Evolutionary conservation across 352 stramenopile genomes (phyloP).

Genomic region (Globisporangium iwayamae): DNA sequence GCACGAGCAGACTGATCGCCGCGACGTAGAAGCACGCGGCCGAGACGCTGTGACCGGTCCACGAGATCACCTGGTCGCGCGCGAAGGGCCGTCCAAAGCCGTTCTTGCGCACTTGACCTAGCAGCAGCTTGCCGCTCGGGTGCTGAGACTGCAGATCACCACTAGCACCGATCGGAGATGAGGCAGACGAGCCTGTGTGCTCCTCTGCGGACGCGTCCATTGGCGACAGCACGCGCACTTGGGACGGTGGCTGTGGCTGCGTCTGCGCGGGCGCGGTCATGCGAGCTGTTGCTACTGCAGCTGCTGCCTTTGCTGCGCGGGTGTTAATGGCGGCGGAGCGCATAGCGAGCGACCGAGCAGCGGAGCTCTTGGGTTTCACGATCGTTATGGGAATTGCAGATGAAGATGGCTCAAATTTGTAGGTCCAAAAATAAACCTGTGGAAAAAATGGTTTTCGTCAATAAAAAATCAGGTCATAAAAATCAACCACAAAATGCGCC

Average conservation of each 20-base stretch:
- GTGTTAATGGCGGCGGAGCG: neutral
- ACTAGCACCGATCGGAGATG: neutral
- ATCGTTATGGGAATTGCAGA: conserved; percentile 3
- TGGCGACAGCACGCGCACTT: neutral
- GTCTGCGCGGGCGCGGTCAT: conserved; percentile 9
- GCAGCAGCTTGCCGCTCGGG: conserved; percentile 17
- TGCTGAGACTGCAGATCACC: neutral
- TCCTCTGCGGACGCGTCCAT: neutral
- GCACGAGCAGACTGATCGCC: conserved; percentile 22
- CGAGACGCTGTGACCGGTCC: conserved; percentile 61
- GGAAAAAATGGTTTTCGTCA: neutral
- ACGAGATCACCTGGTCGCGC: conserved; percentile 77
- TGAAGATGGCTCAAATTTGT: neutral
- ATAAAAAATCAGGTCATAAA: neutral
- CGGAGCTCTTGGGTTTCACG: conserved; percentile 6
- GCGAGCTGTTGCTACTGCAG: neutral
- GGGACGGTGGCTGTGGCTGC: neutral
- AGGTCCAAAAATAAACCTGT: neutral
- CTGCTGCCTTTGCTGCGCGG: neutral
- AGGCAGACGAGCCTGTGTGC: neutral
- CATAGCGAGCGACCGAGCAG: conserved; percentile 5
- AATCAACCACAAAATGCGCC: neutral
- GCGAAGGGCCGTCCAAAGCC: conserved; percentile 68
- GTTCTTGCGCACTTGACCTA: conserved; percentile 53
- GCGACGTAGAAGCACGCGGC: conserved; percentile 61